Percentiles rank a stretch among this genome's conserved stretches.
Evolutionary conservation across 164 flowering plant species (phyloP).

Genomic region (Santalum album): DNA sequence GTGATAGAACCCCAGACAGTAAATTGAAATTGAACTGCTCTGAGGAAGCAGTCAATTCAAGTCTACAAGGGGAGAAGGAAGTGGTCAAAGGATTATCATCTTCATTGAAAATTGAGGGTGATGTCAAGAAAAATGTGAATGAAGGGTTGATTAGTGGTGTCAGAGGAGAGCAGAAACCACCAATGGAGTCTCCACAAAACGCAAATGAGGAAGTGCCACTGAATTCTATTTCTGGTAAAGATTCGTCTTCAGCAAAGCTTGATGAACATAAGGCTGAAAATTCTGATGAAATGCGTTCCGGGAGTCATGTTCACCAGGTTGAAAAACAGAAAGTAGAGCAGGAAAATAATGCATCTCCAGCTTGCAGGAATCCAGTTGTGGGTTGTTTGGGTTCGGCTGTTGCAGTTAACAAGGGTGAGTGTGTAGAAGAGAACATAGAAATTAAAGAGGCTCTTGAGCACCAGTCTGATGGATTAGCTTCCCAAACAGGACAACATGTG

Average conservation of each 20-base stretch:
- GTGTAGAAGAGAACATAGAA: constrained; percentile 20
- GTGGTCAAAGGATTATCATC: constrained; percentile 14
- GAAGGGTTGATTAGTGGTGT: constrained; percentile 1
- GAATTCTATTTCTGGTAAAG: constrained; percentile 12
- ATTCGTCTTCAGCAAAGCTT: constrained; percentile 7
- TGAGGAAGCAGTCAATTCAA: constrained; percentile 8
- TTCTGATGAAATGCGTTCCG: constrained; percentile 15
- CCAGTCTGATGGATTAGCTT: constrained; percentile 12
- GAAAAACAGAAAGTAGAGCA: constrained; percentile 16
- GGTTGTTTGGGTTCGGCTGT: constrained; percentile 13
- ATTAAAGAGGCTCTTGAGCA: constrained; percentile 20
- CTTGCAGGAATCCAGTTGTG: constrained; percentile 14
- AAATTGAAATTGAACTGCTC: constrained; percentile 6
- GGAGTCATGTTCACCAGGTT: constrained; percentile 7
- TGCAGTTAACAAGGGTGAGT: constrained; percentile 12
- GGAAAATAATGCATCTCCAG: constrained; percentile 9
- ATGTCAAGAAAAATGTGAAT: constrained; percentile 2
- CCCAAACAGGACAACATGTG: constrained; percentile 7
- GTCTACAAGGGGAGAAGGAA: constrained; percentile 13
- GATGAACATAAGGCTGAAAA: constrained; percentile 22
- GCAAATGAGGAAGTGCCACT: constrained; percentile 2
- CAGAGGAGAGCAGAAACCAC: constrained; percentile 4
- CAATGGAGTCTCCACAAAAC: constrained; percentile 7
- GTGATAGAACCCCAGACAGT: constrained; percentile 6
- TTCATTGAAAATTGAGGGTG: constrained; percentile 7